Evolutionary conservation across 139 green algal genomes (phyloP).

Genomic region (Medakamo hakoo): DNA sequence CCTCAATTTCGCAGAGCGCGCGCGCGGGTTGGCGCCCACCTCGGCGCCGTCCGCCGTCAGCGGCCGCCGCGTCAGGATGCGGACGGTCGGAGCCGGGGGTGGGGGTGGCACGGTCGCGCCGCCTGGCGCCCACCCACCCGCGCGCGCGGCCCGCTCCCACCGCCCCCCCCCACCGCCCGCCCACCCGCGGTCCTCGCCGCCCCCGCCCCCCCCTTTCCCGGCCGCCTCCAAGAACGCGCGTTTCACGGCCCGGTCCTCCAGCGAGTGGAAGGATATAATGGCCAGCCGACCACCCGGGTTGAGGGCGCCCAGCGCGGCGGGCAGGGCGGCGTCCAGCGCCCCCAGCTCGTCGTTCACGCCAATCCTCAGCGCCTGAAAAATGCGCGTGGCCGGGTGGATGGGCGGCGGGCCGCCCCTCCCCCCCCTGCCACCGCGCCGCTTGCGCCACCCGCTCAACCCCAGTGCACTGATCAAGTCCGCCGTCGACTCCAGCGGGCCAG

Average conservation of each 20-base stretch:
- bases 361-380: constrained; percentile 76
- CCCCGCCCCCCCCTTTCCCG: constrained; percentile 12
- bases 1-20: constrained; percentile 76
- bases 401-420: no score
- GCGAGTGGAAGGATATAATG: constrained; percentile 86
- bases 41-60: constrained; percentile 31
- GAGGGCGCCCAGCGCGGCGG: constrained; percentile 34
- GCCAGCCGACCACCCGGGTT: constrained; percentile 55
- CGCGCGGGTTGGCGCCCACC: constrained; percentile 41
- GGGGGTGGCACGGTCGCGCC: neutral
- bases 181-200: neutral
- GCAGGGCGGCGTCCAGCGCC: constrained; percentile 35
- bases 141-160: neutral
- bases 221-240: constrained; percentile 49
- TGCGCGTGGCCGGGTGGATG: constrained; percentile 67
- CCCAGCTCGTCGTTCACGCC: constrained; percentile 88
- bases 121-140: no score
- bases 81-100: neutral
- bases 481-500: constrained; percentile 51
- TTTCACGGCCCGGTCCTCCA: constrained; percentile 92
- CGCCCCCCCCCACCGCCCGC: no score
- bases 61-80: constrained; percentile 18
- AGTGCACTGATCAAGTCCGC: constrained; percentile 42
- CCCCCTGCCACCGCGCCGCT: constrained; percentile 1
- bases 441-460: constrained; percentile 22